Evolutionary conservation across 1,139 yeast genomes (phyloP), one percentile per base, ranked within the genome.

Genomic region (Scheffersomyces illinoinensis): DNA sequence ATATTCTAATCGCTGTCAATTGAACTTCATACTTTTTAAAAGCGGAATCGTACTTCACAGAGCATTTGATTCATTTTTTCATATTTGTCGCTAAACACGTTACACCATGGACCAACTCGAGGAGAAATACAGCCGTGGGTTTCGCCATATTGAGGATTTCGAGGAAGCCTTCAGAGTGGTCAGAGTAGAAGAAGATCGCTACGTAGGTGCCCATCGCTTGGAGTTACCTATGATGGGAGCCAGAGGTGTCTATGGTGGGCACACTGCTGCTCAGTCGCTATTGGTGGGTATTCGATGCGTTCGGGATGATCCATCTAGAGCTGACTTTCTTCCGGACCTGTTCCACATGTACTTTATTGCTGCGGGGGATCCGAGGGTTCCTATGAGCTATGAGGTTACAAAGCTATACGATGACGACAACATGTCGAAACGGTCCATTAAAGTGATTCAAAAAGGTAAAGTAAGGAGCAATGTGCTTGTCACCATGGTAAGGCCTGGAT

Each of bases 191-290:
- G 77, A 73, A 2, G 60, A 61, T 46, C 70, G 68, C 23, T 80
- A 71, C 65, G 69, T 64, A 12, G 84, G 84, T 0, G 78, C 73
- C 1, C 76, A 77, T 59, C 79, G 81, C 2, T 69, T 81, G 48
- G 61, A 74, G 52, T 67, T 76, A 12, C 84, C 84, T 0, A 60
- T 78, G 10, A 74, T 76, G 2, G 84, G 85, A 0, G 91, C 91
- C 2, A 75, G 91, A 52, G 95, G 93, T 1, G 86, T 90, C 1
- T 90, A 89, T 74, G 97, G 96, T 1, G 97, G 97, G 2, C 86
- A 89, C 50, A 79, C 88, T 58, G 87, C 90, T 53, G 91, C 92
- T 0, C 96, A 90, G 69, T 77, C 93, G 1, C 73, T 90, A 8
- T 72, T 85, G 61, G 93, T 93, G 1, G 90, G 91, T 1, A 76